phyloP scores from a whole-genome alignment of 2,329 filamentous ascomycete genomes.

The Lecanicillium sp. region DNA sequence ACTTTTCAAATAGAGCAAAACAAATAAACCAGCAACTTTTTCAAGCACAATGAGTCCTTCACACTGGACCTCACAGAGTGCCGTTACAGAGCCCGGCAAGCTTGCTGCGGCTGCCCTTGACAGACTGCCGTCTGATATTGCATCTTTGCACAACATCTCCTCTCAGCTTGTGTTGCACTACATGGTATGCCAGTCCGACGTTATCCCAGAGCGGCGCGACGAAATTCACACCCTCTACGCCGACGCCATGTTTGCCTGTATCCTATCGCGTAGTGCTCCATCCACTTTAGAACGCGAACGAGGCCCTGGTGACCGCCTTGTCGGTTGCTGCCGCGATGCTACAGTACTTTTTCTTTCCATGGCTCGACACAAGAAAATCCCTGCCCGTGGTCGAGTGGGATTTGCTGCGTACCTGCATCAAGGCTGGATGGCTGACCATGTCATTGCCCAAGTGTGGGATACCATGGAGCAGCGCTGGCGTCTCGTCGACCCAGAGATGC shows the following conservation, averaged over 20 bases:
- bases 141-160: constrained; percentile 1
- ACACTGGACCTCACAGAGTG: constrained; percentile 5
- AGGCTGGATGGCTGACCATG: constrained; percentile 6
- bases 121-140: constrained; percentile 1
- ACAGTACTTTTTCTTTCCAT: constrained; percentile 4
- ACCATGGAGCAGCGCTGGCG: constrained; percentile 5
- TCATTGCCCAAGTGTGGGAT: constrained; percentile 9
- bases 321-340: constrained; percentile 9
- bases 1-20: too few relatives aligned
- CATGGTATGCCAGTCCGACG: neutral
- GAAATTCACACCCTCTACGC: constrained; percentile 5
- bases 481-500: constrained; percentile 7
- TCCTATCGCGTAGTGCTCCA: neutral
- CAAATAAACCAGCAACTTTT: too few relatives aligned
- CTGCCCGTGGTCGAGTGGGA: constrained; percentile 5
- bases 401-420: constrained; percentile 3
- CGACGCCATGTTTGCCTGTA: constrained; percentile 2
- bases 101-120: constrained; percentile 1
- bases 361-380: constrained; percentile 1
- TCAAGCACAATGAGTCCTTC: too few relatives aligned
- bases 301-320: neutral
- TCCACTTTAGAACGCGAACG: constrained; percentile 2
- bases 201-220: neutral
- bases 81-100: constrained; percentile 4
- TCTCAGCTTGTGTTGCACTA: constrained; percentile 5